phyloP scores from a whole-genome alignment of 345 rosid species.

The Pugionium dolabratum region DNA sequence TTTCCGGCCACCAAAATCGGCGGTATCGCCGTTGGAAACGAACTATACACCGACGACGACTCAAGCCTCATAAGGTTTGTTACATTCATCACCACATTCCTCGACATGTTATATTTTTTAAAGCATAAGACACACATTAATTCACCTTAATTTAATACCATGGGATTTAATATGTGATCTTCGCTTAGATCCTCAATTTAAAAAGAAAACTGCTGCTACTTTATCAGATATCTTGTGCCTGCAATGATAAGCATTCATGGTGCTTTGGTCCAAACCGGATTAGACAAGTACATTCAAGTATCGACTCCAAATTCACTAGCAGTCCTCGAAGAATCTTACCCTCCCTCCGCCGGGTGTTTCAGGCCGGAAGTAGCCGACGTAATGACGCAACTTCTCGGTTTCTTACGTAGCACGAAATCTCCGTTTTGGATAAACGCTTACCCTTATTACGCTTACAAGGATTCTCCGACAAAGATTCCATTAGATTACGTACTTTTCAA shows the following conservation, averaged over 20 bases:
- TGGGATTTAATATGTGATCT: too few relatives aligned
- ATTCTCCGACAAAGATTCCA: conserved; percentile 53
- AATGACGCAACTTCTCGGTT: conserved; percentile 64
- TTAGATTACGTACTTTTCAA: conserved; percentile 81
- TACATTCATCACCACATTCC: conserved; percentile 15
- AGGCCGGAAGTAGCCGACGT: conserved; percentile 51
- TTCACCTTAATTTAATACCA: background rate
- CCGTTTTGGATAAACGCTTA: conserved; percentile 98
- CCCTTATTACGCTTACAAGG: conserved; percentile 95
- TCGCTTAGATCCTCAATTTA: background rate
- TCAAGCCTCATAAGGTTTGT: conserved; percentile 45
- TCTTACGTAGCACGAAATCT: conserved; percentile 53
- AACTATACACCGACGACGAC: conserved; percentile 61
- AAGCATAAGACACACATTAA: too few relatives aligned
- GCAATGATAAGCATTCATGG: conserved; percentile 72
- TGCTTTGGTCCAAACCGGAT: conserved; percentile 71
- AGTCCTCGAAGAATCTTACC: conserved; percentile 71
- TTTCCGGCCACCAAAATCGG: conserved; percentile 65
- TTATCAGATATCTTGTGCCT: conserved; percentile 57
- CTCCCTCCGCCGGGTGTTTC: conserved; percentile 88
- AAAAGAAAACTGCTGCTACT: background rate
- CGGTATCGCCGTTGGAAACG: conserved; percentile 78
- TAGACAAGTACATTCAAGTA: conserved; percentile 67
- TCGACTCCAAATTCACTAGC: conserved; percentile 78
- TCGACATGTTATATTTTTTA: background rate